Base-by-base conservation (phyloP, 495 filamentous ascomycete species). In the Acidomyces sp. region DNA sequence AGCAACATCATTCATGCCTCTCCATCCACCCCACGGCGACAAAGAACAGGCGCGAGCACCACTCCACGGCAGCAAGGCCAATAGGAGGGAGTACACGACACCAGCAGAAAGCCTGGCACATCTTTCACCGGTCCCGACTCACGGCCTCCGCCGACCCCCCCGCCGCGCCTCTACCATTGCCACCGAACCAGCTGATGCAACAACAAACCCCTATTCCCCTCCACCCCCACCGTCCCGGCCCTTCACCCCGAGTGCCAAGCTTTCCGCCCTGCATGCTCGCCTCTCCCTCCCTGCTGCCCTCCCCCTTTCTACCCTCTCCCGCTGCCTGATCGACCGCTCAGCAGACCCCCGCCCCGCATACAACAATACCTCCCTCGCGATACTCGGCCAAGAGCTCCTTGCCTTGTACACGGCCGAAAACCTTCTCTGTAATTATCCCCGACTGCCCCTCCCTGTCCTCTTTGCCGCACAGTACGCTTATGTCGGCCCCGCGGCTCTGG, bases 231-330 rank as follows among this genome's bases (percentile, higher is more conserved):
- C 41, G 10, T 11, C 23, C 17, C 25, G 22, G 80, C 86, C n/a
- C 59, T 68, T 39, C 55, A 64, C 44, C 95, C 90, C 38, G n/a
- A n/a, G n/a, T n/a, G 78, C 88, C 41, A 94, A 94, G 66, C 82
- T 97, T 54, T 76, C 87, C 47, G 85, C 90, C 41, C 77, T 97
- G 23, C 87, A 94, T 62, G 80, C 86, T 55, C 86, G 90, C 54
- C 78, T 97, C 34, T 75, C 75, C 37, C 77, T 97, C 43, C 77
- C 87, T 22, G 67, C 72, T 24, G 78, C 77, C 59, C 69, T 95
- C 48, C 92, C 90, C 6, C 63, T 93, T 23, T 70, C 93, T 58
- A 84, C 80, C 1, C 77, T 97, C 37, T 85, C 84, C 40, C 77
- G 90, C 27, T 73, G 82, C 34, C 74, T 97, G 35, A 74, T 96